Base-by-base conservation (phyloP, 2,329 filamentous ascomycete genomes). In the Ophiocordyceps australis region DNA sequence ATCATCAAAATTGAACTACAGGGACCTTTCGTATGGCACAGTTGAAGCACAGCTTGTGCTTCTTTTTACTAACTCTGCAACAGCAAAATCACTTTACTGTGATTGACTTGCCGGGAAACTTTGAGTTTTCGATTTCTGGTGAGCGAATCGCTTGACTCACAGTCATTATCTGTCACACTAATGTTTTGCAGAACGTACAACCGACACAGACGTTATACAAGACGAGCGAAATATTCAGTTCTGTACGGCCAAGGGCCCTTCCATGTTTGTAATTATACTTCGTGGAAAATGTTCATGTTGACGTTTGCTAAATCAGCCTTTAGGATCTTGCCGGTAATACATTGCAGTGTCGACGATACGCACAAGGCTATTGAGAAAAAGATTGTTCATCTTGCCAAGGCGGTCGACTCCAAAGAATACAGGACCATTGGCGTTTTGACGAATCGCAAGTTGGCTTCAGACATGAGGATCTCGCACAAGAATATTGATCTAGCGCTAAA, bases 61-160 rank as follows among this genome's bases (percentile, higher is more conserved):
- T n/a, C n/a, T n/a, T n/a, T n/a, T n/a, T n/a, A n/a, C 5, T n/a
- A 3, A n/a, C 9, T 16, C n/a, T n/a, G n/a, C n/a, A n/a, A n/a
- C n/a, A 32, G 30, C 24, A 47, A 35, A 39, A 55, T 3, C 54
- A 63, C 11, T 45, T 66, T 6, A 67, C 61, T 0, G 46, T 67
- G 6, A 65, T 65, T 5, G 62, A 67, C 12, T 58, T 67, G 0
- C 62, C 62, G 0, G 63, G 62, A 0, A 58, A 65, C n/a, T 65
- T 66, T 29, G 48, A 54, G 6, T 39, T 40, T 1, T 33, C 50
- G 4, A 54, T 47, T 7, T 24, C 29, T 9, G 29, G 26, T 31
- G 10, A n/a, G 26, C 8, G 5, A n/a, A 1, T 5, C 2, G 4
- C 3, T 14, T 3, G n/a, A n/a, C n/a, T n/a, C n/a, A n/a, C n/a